Percentiles rank a stretch among this genome's conserved stretches.
Conservation (phyloP, 805 yeast genomes). For the Kodamaea nitidulidarum region DNA sequence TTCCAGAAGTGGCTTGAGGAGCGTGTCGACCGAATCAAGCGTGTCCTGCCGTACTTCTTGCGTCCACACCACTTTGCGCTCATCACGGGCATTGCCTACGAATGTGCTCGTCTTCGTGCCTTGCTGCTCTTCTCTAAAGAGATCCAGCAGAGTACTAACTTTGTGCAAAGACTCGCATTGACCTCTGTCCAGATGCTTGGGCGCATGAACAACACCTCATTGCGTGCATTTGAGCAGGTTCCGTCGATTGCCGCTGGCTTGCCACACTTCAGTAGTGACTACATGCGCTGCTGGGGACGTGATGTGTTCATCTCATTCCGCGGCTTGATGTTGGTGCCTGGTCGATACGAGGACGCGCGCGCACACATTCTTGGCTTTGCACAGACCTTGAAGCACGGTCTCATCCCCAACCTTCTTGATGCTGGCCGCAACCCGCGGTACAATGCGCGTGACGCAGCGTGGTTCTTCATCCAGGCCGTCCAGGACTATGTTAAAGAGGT, state of each 20-base stretch:
- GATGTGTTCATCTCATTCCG: slow-evolving; percentile 87
- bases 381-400: slow-evolving; percentile 86
- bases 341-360: slow-evolving; percentile 74
- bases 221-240: slow-evolving; percentile 56
- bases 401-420: slow-evolving; percentile 89
- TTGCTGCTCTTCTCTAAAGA: slow-evolving; percentile 50
- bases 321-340: slow-evolving; percentile 76
- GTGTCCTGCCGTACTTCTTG: slow-evolving; percentile 66
- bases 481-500: slow-evolving; percentile 73
- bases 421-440: slow-evolving; percentile 92
- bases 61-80: slow-evolving; percentile 85
- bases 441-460: slow-evolving; percentile 94
- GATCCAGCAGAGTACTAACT: slow-evolving; percentile 60
- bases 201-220: slow-evolving; percentile 63
- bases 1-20: slow-evolving; percentile 67
- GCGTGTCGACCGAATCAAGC: slow-evolving; percentile 58
- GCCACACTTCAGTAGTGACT: slow-evolving; percentile 87
- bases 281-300: slow-evolving; percentile 98
- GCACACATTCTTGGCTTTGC: slow-evolving; percentile 83
- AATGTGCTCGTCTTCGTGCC: slow-evolving; percentile 70
- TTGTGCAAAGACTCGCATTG: slow-evolving; percentile 75
- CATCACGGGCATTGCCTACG: slow-evolving; percentile 77
- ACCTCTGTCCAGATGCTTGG: slow-evolving; percentile 89
- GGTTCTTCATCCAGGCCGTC: slow-evolving; percentile 88
- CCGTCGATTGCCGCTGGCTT: slow-evolving; percentile 93